These are phyloP conservation scores for Penicillium odoratum DNA, from an alignment of 495 filamentous ascomycete species.

Conservation along the genomic window DNA sequence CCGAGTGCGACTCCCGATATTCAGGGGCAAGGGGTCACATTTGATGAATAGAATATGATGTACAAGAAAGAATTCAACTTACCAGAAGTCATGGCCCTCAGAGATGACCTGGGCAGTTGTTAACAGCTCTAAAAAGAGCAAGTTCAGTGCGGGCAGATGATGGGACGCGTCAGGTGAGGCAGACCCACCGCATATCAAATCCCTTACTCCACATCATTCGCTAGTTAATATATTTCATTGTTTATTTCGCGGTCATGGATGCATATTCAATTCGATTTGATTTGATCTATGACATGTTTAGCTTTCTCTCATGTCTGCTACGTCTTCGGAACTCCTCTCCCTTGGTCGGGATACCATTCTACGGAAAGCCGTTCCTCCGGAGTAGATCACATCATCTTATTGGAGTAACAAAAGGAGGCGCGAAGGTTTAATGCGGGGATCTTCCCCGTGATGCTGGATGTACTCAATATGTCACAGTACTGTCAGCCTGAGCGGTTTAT, in stretches of 20 bases:
- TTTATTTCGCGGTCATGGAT: neutral
- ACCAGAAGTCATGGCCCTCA: neutral
- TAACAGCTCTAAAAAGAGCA: neutral
- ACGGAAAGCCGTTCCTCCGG: neutral
- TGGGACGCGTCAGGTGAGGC: constrained; percentile 18
- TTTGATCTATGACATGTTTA: neutral
- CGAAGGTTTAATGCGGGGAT: constrained; percentile 5
- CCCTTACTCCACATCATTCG: constrained; percentile 1
- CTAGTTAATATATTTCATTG: neutral
- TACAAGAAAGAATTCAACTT: neutral
- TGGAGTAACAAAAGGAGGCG: constrained; percentile 6
- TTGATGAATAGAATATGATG: neutral
- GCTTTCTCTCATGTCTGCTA: neutral
- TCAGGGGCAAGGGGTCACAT: neutral
- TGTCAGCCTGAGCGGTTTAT: constrained; percentile 1
- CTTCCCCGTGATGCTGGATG: neutral
- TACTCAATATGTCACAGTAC: too few relatives aligned
- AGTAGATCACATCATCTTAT: constrained; percentile 9
- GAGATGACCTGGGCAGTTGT: neutral
- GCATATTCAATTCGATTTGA: neutral
- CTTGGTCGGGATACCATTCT: neutral
- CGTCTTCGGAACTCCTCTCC: neutral
- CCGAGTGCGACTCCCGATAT: neutral
- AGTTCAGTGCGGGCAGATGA: constrained; percentile 8
- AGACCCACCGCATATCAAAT: neutral